Evolutionary conservation across 2,329 filamentous ascomycete species (phyloP).

Genomic region (Curvularia sp.): DNA sequence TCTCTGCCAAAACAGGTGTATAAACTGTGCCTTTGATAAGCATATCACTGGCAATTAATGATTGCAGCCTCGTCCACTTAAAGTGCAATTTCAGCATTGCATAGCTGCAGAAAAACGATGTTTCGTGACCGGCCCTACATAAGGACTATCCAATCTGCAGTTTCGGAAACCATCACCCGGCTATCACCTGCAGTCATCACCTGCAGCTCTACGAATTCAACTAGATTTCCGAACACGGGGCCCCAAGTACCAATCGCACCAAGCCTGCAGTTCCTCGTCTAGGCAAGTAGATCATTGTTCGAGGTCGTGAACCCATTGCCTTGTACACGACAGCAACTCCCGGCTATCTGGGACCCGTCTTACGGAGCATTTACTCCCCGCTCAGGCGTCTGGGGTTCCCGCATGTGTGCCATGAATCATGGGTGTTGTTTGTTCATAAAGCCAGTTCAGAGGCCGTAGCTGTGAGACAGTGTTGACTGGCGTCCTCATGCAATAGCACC

Average conservation of each 20-base stretch:
- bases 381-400: constrained; percentile 13
- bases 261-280: not conserved
- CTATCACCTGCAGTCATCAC: constrained; percentile 1
- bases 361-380: constrained; percentile 10
- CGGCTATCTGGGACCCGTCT: constrained; percentile 14
- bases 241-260: constrained; percentile 10
- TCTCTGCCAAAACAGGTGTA: not conserved
- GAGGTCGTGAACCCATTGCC: not conserved
- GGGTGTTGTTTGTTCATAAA: constrained; percentile 12
- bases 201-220: not conserved
- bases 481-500: not conserved
- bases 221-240: not conserved
- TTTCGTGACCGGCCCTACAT: not conserved
- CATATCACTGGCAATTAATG: not conserved
- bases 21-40: not conserved
- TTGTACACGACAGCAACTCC: constrained; percentile 6
- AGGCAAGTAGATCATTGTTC: constrained; percentile 10
- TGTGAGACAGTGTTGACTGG: not conserved
- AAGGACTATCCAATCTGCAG: not conserved
- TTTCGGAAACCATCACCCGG: constrained; percentile 22
- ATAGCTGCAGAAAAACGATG: not conserved
- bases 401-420: constrained; percentile 14
- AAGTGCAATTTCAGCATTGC: not conserved
- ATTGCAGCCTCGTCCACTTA: not conserved
- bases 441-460: constrained; percentile 12